These are phyloP conservation scores for Metroxylon sagu DNA, from an alignment of 176 grass and related monocot genomes.

Conservation along the genomic window DNA sequence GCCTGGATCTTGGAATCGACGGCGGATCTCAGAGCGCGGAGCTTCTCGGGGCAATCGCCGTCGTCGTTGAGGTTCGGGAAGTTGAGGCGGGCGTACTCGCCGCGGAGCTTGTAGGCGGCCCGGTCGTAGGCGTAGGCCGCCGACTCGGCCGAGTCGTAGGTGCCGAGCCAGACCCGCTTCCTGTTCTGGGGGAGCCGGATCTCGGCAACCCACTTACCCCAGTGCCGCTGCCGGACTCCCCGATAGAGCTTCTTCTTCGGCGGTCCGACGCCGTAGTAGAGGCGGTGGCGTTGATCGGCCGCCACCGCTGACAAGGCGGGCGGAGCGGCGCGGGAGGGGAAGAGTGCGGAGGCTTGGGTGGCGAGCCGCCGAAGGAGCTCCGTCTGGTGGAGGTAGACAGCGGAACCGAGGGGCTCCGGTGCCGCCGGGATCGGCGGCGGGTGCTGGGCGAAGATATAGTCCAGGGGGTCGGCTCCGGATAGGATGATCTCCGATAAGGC, in stretches of 20 bases:
- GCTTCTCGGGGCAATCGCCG: conserved; percentile 30
- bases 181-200: conserved; percentile 87
- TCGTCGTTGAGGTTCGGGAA: conserved; percentile 64
- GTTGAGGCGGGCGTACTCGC: conserved; percentile 98
- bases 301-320: not conserved
- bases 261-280: too few relatives aligned
- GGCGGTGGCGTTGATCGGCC: not conserved
- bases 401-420: conserved; percentile 53
- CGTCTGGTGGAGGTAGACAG: conserved; percentile 74
- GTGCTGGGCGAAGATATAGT: conserved; percentile 76
- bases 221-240: conserved; percentile 90
- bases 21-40: conserved; percentile 39
- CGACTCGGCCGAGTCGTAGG: conserved; percentile 83
- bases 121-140: conserved; percentile 95
- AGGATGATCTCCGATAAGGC: conserved; percentile 52
- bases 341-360: not conserved
- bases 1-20: conserved; percentile 86
- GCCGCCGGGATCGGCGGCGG: conserved; percentile 21
- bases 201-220: conserved; percentile 96
- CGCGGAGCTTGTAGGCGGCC: conserved; percentile 65
- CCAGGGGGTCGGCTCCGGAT: conserved; percentile 49
- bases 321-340: not conserved
- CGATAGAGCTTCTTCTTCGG: conserved; percentile 57
- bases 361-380: conserved; percentile 72
- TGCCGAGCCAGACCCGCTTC: conserved; percentile 94